Conservation (phyloP, 345 rosid genomes). For the Salix udensis region DNA sequence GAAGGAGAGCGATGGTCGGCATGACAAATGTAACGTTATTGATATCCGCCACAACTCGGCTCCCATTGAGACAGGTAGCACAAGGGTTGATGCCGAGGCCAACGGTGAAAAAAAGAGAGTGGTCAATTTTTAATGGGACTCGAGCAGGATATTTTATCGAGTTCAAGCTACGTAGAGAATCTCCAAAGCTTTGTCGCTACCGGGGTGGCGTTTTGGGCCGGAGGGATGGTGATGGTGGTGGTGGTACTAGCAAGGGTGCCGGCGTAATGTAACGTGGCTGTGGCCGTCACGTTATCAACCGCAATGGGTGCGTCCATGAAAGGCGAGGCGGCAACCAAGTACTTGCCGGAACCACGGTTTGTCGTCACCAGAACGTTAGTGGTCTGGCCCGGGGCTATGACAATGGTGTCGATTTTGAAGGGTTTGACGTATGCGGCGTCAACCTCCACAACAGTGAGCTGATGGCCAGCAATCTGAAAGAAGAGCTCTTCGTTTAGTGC, state of each 20-base stretch:
- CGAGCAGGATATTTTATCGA: conserved; percentile 69
- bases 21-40: conserved; percentile 80
- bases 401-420: conserved; percentile 53
- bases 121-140: conserved; percentile 70
- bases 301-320: conserved; percentile 88
- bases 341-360: conserved; percentile 51
- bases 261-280: conserved; percentile 74
- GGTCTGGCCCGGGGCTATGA: conserved; percentile 87
- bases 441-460: conserved; percentile 80
- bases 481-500: conserved; percentile 96
- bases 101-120: conserved; percentile 67
- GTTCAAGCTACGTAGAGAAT: conserved; percentile 69
- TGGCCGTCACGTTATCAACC: conserved; percentile 79
- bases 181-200: conserved; percentile 52
- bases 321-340: conserved; percentile 70
- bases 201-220: conserved; percentile 72
- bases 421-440: conserved; percentile 87
- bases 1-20: conserved; percentile 74
- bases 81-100: conserved; percentile 81
- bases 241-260: conserved; percentile 57
- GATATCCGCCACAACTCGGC: conserved; percentile 67
- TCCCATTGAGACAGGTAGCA: conserved; percentile 68
- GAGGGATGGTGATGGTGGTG: conserved; percentile 54
- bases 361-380: conserved; percentile 69
- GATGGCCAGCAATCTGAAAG: conserved; percentile 87